Percentiles rank a stretch among this genome's conserved stretches.
Conservation (phyloP, 768 basidiomycete species). For the Gymnopilus dilepis region DNA sequence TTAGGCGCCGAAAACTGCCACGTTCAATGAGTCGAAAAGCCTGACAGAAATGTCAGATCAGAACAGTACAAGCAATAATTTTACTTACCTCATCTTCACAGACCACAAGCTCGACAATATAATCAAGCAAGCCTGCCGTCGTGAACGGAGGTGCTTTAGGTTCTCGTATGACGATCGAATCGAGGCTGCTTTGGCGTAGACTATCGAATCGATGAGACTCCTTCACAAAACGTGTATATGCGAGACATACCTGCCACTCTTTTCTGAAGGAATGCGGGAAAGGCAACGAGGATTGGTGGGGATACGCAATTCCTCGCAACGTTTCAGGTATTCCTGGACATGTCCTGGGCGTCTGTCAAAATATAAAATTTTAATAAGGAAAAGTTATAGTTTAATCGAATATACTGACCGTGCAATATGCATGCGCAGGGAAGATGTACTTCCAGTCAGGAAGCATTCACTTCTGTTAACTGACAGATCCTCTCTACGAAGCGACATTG, state of each 20-base stretch:
- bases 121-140: constrained; percentile 5
- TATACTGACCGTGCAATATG: neutral
- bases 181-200: neutral
- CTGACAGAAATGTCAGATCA: neutral
- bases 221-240: neutral
- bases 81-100: neutral
- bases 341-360: neutral
- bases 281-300: neutral
- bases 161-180: neutral
- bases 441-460: no score
- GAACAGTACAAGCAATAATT: no score
- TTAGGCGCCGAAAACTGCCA: neutral
- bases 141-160: neutral
- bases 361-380: neutral
- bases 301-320: neutral
- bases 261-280: neutral
- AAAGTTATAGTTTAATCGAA: neutral
- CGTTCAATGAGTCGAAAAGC: neutral
- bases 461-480: no score
- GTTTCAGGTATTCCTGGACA: neutral
- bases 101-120: constrained; percentile 6
- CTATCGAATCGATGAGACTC: neutral
- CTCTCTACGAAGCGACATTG: no score
- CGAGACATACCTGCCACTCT: neutral
- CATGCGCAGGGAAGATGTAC: neutral